Evolutionary conservation across 257 asterid genomes (phyloP), one percentile per base, ranked within the genome.

Genomic region (Forsythia suspensa): DNA sequence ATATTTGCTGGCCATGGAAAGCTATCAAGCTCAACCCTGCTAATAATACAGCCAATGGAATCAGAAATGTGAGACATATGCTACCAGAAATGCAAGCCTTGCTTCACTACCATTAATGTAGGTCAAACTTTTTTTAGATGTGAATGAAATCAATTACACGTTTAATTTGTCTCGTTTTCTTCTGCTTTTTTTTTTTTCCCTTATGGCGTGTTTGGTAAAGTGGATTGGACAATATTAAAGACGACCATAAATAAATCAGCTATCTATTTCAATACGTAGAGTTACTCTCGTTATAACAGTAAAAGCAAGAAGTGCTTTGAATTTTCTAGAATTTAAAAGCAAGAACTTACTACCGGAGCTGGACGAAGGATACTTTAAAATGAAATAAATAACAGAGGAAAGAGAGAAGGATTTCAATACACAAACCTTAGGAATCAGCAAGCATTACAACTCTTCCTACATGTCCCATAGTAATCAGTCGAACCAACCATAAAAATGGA

Each of bases 381-480:
- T 74, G 51, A 75, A 75, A 37, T 39, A 34, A 48, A 69, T 8
- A 12, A 29, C 15, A 69, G 37, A 8, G 24, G 6, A 24, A 69
- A 78, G 55, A 59, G 36, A 66, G 20, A 21, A 75, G 24, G 42
- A 48, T 12, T 21, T 29, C 16, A 41, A 44, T 21, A 12, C 39
- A 44, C 44, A 36, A 42, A 34, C 46, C 29, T 11, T 4, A 55
- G 44, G 48, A n/a, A 61, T 79, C 74, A 83, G 61, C 98, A 95
- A 41, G 87, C 92, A 42, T 86, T 88, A 84, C 98, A 95, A 69
- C 98, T 95, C 92, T 89, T 95, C 88, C 96, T 89, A 85, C 98
- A 95, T 20, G 98, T 82, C 29, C 98, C 98, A 13, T 88, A 89
- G 78, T 95, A 93, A 82, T 95, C 98, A 73, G 94, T 87, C 44